Percentiles rank a stretch among this genome's conserved stretches.
These are phyloP conservation scores for Fusarium nelsonii DNA, from an alignment of 2,329 filamentous ascomycete species.

Conservation along the genomic window DNA sequence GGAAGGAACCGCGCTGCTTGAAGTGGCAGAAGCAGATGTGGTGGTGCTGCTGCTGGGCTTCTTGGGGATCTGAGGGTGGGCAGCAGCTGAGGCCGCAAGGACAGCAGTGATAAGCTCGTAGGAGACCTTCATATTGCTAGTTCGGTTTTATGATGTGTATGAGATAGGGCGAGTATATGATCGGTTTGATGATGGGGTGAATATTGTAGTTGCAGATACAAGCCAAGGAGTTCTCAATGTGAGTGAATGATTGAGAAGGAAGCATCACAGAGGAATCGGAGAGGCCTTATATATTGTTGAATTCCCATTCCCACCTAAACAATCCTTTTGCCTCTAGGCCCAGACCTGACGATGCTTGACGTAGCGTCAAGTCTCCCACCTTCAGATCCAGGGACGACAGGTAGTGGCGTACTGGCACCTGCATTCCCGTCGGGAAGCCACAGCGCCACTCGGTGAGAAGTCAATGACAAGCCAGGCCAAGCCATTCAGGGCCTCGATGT, in stretches of 20 bases:
- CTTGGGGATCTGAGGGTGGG: not conserved
- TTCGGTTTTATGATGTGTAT: not conserved
- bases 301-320: too few species aligned
- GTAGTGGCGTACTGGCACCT: conserved; percentile 5
- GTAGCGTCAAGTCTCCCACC: not conserved
- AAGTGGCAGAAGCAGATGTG: not conserved
- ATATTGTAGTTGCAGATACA: not conserved
- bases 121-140: conserved; percentile 16
- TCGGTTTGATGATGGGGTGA: not conserved
- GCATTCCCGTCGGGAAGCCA: conserved; percentile 15
- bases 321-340: not conserved
- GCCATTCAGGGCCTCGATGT: not conserved
- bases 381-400: conserved; percentile 1
- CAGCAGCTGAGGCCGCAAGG: conserved; percentile 15
- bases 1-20: not conserved
- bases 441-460: conserved; percentile 4
- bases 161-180: not conserved
- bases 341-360: conserved; percentile 9
- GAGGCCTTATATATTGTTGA: not conserved
- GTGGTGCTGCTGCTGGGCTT: conserved; percentile 1
- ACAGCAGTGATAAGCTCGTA: not conserved
- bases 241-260: not conserved
- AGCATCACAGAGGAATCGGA: not conserved
- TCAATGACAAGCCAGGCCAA: not conserved
- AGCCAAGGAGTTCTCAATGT: not conserved